Evolutionary conservation across 176 grass and related monocot species (phyloP).

Genomic region (Rhynchospora pubera): DNA sequence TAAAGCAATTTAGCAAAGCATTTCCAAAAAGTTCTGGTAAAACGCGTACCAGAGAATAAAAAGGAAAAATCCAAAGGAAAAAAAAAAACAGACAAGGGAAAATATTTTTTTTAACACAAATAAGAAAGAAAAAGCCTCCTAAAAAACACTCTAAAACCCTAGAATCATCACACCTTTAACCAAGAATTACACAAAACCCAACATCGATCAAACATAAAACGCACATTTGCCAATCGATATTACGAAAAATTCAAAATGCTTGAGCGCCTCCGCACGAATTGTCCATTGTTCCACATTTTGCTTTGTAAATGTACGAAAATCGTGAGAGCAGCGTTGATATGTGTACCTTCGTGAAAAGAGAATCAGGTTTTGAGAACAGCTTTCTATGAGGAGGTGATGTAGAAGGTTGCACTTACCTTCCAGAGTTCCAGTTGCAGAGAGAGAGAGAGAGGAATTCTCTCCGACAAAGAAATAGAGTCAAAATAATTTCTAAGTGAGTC

Average conservation of each 20-base stretch:
- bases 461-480: constrained; percentile 1
- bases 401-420: not conserved
- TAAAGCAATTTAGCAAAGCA: not conserved
- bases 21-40: not conserved
- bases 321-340: not conserved
- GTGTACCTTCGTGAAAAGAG: not conserved
- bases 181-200: not conserved
- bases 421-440: not conserved
- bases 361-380: not conserved
- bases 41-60: not conserved
- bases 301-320: not conserved
- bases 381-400: not conserved
- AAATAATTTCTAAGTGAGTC: not conserved
- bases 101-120: not conserved
- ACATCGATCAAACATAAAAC: not conserved
- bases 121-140: not conserved
- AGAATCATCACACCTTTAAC: not conserved
- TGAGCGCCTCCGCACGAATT: not conserved
- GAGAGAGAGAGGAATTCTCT: not conserved
- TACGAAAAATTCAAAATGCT: not conserved
- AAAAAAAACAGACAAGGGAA: not conserved
- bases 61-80: not conserved
- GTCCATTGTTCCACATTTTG: not conserved
- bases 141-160: not conserved
- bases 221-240: not conserved